Conservation (phyloP, 257 asterid genomes). For the Euphrasia confusa region DNA sequence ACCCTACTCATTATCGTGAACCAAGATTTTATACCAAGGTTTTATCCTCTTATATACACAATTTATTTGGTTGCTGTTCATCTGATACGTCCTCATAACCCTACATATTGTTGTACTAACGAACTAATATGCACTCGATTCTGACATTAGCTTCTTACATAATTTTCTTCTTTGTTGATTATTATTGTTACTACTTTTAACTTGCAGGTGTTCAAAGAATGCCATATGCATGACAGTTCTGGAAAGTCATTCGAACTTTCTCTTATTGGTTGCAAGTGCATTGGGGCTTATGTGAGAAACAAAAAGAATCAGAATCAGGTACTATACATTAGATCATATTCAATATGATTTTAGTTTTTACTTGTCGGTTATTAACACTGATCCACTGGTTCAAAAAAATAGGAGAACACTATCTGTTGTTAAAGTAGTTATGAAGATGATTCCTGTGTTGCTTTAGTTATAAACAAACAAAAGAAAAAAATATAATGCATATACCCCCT, state of each 20-base stretch:
- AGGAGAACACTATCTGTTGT: slow-evolving; percentile 1
- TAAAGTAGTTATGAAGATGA: not conserved
- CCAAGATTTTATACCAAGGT: slow-evolving; percentile 98
- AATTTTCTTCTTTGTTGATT: slow-evolving; percentile 16
- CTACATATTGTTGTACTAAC: not conserved
- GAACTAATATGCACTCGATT: not conserved
- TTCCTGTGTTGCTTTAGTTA: not conserved
- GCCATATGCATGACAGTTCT: slow-evolving; percentile 41
- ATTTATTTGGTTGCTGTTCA: not conserved
- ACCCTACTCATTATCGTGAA: slow-evolving; percentile 94
- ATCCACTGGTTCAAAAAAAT: not conserved
- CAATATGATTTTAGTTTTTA: not conserved
- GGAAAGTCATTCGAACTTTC: slow-evolving; percentile 74
- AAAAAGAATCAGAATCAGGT: slow-evolving; percentile 96
- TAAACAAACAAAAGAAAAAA: not conserved
- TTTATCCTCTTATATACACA: slow-evolving; percentile 12
- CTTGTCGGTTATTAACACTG: not conserved
- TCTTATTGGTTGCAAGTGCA: slow-evolving; percentile 78
- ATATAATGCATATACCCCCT: not conserved
- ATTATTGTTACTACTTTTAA: slow-evolving; percentile 12
- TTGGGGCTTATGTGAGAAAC: slow-evolving; percentile 85
- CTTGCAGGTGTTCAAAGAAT: slow-evolving; percentile 71
- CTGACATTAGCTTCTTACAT: not conserved
- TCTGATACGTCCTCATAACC: not conserved
- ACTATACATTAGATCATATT: slow-evolving; percentile 12